Percentiles rank a stretch among this genome's conserved stretches.
These are phyloP conservation scores for Tausonia pullulans DNA, from an alignment of 1,284 basidiomycete genomes.

Conservation along the genomic window DNA sequence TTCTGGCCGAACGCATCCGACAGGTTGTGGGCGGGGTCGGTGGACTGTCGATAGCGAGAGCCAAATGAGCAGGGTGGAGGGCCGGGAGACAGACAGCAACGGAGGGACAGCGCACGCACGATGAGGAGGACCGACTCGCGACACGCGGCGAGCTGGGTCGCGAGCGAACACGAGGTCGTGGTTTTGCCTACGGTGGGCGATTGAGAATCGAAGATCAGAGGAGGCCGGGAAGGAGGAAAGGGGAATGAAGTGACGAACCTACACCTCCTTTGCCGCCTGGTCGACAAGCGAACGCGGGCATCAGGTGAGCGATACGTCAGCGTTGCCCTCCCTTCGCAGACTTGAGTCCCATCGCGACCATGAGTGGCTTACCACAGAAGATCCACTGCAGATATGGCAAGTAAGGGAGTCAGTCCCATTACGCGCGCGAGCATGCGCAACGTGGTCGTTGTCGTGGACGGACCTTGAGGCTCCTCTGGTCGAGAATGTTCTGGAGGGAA, in stretches of 20 bases:
- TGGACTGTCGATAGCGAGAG: conserved; percentile 51
- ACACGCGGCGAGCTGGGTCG: conserved; percentile 78
- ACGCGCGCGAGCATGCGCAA: neutral
- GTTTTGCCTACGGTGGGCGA: conserved; percentile 63
- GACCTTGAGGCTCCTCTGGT: conserved; percentile 67
- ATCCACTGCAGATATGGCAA: conserved; percentile 50
- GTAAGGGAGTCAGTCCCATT: neutral
- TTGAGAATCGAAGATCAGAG: conserved; percentile 1
- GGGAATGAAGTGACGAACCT: conserved; percentile 43
- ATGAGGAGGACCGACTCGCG: conserved; percentile 88
- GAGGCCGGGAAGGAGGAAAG: neutral
- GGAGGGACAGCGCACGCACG: conserved; percentile 42
- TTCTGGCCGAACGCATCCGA: conserved; percentile 99
- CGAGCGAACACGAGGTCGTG: conserved; percentile 86
- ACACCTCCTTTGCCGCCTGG: conserved; percentile 89
- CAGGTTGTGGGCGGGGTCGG: conserved; percentile 96
- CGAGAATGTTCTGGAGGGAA: conserved; percentile 78
- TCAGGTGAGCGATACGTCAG: conserved; percentile 9
- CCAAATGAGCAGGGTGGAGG: neutral
- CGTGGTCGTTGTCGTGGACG: neutral
- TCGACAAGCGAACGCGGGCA: neutral
- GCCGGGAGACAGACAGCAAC: too few species aligned
- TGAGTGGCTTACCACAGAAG: conserved; percentile 63
- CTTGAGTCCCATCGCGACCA: too few species aligned
- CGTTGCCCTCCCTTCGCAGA: neutral